These are phyloP conservation scores for Pseudoperonospora humuli DNA, from an alignment of 352 stramenopile species.

Conservation along the genomic window DNA sequence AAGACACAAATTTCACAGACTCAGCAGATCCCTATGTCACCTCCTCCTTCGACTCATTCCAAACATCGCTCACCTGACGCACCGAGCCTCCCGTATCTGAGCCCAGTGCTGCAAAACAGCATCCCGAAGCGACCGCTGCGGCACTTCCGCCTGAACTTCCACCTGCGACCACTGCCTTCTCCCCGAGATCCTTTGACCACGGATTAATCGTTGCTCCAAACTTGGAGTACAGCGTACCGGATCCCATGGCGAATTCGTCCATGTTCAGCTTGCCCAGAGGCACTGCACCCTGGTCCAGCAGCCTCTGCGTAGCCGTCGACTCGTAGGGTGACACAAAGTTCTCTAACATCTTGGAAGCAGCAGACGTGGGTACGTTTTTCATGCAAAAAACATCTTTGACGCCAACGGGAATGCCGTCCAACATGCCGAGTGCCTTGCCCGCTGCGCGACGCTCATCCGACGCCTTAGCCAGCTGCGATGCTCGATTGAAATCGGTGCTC, in stretches of 20 bases:
- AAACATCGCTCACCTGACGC: constrained; percentile 53
- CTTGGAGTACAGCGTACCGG: constrained; percentile 86
- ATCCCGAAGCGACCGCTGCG: constrained; percentile 88
- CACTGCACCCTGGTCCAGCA: constrained; percentile 88
- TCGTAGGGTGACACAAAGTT: constrained; percentile 88
- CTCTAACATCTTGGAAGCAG: constrained; percentile 86
- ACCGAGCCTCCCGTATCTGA: constrained; percentile 97
- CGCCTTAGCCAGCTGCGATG: constrained; percentile 55
- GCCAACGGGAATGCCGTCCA: constrained; percentile 94
- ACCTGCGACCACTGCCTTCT: constrained; percentile 70
- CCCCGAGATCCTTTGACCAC: constrained; percentile 57
- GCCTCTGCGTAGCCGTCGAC: constrained; percentile 71
- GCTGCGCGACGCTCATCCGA: constrained; percentile 66
- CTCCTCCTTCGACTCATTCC: neutral
- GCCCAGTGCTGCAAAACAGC: constrained; percentile 89
- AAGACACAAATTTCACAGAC: neutral
- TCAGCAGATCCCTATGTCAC: neutral
- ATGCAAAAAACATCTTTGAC: constrained; percentile 96
- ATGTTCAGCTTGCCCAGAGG: constrained; percentile 96
- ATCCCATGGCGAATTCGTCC: constrained; percentile 99
- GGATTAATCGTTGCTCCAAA: constrained; percentile 86
- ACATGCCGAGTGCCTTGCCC: constrained; percentile 32
- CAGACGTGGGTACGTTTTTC: constrained; percentile 79
- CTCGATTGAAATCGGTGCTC: constrained; percentile 55
- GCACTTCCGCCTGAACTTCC: constrained; percentile 93